Conservation (phyloP, 306 rosid species). For the Cucurbita pepo region DNA sequence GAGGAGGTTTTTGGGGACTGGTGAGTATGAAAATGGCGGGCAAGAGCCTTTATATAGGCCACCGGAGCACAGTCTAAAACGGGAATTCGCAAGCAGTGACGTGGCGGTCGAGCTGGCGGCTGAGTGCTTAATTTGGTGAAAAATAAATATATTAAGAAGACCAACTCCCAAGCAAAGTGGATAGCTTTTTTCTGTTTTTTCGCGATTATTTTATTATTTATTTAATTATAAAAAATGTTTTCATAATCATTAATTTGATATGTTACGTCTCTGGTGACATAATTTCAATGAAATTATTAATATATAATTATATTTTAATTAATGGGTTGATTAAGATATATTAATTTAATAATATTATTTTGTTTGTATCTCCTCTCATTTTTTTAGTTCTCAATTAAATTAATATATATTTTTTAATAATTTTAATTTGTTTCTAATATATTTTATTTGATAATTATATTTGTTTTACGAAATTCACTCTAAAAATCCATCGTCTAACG, state of each 20-base stretch:
- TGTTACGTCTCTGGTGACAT: neutral
- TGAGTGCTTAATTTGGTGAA: neutral
- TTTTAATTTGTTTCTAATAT: too few relatives aligned
- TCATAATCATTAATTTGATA: too few relatives aligned
- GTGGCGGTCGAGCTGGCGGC: neutral
- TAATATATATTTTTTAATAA: too few relatives aligned
- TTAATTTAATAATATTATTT: too few relatives aligned
- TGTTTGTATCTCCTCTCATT: too few relatives aligned
- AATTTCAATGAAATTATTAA: neutral
- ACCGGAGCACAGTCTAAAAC: neutral
- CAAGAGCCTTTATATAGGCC: neutral
- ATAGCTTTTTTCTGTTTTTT: too few relatives aligned
- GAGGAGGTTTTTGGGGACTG: neutral
- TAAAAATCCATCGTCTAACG: neutral
- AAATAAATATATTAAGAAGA: neutral
- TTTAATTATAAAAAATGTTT: too few relatives aligned
- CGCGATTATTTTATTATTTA: neutral
- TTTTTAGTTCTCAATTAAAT: too few relatives aligned
- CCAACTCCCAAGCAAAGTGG: neutral
- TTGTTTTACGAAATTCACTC: too few relatives aligned
- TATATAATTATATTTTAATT: too few relatives aligned
- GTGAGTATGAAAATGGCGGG: neutral
- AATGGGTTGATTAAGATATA: too few relatives aligned
- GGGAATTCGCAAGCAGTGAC: constrained; percentile 2
- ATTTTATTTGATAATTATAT: too few relatives aligned